Evolutionary conservation across 768 basidiomycete genomes (phyloP), one percentile per base, ranked within the genome.

Genomic region (Tephrocybe sp.): DNA sequence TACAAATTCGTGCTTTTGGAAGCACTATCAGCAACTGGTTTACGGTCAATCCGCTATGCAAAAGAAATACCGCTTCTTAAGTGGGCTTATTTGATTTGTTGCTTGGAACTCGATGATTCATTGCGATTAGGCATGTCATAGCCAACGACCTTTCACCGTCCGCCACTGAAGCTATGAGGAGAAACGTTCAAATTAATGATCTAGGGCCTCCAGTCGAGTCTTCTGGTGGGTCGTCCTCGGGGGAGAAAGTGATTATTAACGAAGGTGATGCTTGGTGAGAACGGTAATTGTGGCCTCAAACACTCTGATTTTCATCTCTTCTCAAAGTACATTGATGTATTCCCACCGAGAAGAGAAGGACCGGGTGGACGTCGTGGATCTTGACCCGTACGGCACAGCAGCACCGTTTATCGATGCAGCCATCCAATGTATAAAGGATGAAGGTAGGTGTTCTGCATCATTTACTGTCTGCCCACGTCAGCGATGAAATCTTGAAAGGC

Each of bases 321-420:
- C 45, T 41, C 47, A 43, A 43, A 97, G 95, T 62, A 77, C 88
- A 3, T 72, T 94, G 45, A 93, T 99, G 91, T 98, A 97, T 64
- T 78, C 78, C 41, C 93, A 94, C 62, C 85, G 94, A 34, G 74
- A 82, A 23, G 84, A 85, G 45, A 78, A 74, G 40, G 69, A 75
- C 10, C 82, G 86, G 2, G 94, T 98, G 16, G 95, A 98, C 56
- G 91, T 91, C 23, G 85, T 99, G n/a, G 97, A 99, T 65, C 79
- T 99, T 22, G 97, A 99, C 65, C 97, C 97, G 0, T 99, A 98
- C 61, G 97, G 97, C 0, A 96, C 93, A 8, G 97, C 97, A 0
- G 88, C 93, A 4, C 97, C 96, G 2, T 99, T 99, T 65, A 87
- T 99, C 22, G 97, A 99, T 60, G 87, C 87, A 17, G 94, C 96